Evolutionary conservation across 495 filamentous ascomycete species (phyloP).

Genomic region (Hyaloscypha finlandica): DNA sequence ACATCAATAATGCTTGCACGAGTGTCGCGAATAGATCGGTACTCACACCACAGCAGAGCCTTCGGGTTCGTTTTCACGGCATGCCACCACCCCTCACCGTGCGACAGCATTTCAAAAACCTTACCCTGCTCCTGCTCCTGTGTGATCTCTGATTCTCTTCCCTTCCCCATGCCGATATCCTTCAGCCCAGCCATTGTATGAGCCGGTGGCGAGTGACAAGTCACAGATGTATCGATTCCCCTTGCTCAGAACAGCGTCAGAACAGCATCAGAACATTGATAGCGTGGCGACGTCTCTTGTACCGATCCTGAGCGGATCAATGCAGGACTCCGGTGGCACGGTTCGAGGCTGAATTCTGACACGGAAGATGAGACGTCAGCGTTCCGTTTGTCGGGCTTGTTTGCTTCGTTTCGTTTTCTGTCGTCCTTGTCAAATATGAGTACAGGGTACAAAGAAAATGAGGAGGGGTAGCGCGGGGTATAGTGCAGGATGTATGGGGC

Average conservation of each 20-base stretch:
- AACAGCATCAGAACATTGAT: neutral
- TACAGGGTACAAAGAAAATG: neutral
- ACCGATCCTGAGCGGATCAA: neutral
- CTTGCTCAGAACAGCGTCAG: neutral
- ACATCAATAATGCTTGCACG: neutral
- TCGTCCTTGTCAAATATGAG: no score
- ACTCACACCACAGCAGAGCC: constrained; percentile 23
- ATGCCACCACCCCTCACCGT: constrained; percentile 14
- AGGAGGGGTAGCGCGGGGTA: neutral
- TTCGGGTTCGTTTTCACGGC: constrained; percentile 17
- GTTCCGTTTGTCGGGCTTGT: neutral
- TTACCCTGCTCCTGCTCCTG: neutral
- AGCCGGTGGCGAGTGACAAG: neutral
- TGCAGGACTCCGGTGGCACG: neutral
- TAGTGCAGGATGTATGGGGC: no score
- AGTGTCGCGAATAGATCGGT: neutral
- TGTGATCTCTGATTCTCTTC: no score
- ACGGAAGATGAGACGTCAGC: neutral
- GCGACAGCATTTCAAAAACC: constrained; percentile 6
- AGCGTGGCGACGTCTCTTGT: neutral
- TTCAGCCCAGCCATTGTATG: neutral
- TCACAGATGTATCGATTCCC: neutral
- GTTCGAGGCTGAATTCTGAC: neutral
- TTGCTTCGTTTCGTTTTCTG: neutral
- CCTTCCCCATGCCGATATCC: neutral